Base-by-base conservation (phyloP, 495 filamentous ascomycete genomes). In the Ascodesmis nigricans region DNA sequence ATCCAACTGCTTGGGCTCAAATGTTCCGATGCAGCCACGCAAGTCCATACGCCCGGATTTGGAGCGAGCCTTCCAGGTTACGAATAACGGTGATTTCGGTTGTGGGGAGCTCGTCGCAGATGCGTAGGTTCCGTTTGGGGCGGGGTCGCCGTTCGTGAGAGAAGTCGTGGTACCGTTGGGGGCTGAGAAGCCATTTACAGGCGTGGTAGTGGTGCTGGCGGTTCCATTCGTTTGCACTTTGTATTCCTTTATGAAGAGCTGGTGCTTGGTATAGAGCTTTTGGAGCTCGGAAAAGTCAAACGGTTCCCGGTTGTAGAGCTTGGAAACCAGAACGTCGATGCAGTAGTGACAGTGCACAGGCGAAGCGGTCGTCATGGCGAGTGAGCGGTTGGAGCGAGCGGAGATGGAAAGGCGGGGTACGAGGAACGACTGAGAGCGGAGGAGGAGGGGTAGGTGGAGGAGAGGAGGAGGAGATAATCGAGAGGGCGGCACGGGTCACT, bases 21-120 rank as follows among this genome's bases (percentile, higher is more conserved):
- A 95, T 0, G 87, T 97, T 42, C 87, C 87, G 47, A 97, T 97
- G 62, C 87, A 97, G 20, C 87, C 87, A 29, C 87, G 76, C 10
- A 97, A 64, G 43, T 69, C 73, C 36, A 63, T 53, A 10, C 65
- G 67, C 38, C 64, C 63, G 16, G 60, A 60, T 0, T 52, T 39
- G 3, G 66, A 69, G 18, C 77, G 33, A 1, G 67, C 78, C 54
- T 92, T 91, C 87, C 90, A 97, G 0, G 87, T 95, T 9, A 97
- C 77, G 53, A 97, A 97, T 9, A 97, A 62, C 3, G 87, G 87
- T 31, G 57, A 59, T 14, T 31, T 32, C 22, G 30, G 38, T 60
- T 55, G 50, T 20, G 29, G 14, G 4, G 20, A 14, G 3, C 8
- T 13, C 10, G 29, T 30, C 5, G 35, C 38, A 29, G 39, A 37